phyloP scores from a whole-genome alignment of 192 early-diverging fungal species.

The Mortierella claussenii region DNA sequence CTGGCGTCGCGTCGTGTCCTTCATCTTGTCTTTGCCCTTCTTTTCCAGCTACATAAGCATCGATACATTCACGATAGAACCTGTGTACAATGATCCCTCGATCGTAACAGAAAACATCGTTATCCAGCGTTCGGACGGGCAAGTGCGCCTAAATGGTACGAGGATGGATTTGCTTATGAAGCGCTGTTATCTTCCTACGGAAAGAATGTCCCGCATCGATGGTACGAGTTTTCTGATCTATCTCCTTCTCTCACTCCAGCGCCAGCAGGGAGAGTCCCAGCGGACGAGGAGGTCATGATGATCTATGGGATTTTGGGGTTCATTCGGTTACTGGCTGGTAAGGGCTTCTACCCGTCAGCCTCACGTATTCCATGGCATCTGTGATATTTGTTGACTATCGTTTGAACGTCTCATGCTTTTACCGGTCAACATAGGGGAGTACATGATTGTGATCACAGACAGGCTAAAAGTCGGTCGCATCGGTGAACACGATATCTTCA shows the following conservation, averaged over 20 bases:
- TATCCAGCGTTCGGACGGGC: constrained; percentile 63
- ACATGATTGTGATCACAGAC: constrained; percentile 80
- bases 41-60: constrained; percentile 62
- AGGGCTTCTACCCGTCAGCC: background rate
- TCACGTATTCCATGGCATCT: background rate
- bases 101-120: constrained; percentile 66
- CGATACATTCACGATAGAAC: constrained; percentile 67
- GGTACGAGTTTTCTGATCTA: no score
- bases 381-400: background rate
- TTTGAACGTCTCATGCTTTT: no score
- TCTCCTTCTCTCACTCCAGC: constrained; percentile 10
- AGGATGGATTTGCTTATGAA: background rate
- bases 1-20: no score
- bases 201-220: no score
- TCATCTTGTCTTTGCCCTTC: no score
- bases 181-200: no score
- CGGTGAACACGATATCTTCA: constrained; percentile 72
- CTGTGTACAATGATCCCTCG: constrained; percentile 63
- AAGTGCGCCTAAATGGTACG: constrained; percentile 58
- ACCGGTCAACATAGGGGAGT: constrained; percentile 77
- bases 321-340: constrained; percentile 75
- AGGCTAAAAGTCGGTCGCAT: constrained; percentile 70
- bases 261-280: constrained; percentile 12
- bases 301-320: constrained; percentile 81
- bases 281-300: constrained; percentile 65